Evolutionary conservation across 306 rosid species (phyloP).

Genomic region (Cucumis melo): DNA sequence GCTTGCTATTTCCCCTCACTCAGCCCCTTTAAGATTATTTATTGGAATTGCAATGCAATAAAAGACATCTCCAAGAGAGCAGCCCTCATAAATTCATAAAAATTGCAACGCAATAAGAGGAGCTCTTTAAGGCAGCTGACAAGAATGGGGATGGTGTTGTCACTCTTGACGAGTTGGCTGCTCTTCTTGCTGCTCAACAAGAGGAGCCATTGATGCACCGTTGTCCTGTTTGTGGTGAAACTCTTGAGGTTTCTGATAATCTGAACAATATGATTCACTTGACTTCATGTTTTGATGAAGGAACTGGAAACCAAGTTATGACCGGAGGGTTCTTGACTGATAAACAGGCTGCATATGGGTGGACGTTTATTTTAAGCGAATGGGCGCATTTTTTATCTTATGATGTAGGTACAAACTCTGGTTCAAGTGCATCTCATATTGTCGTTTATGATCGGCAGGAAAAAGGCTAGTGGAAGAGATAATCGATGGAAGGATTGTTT

Average conservation of each 20-base stretch:
- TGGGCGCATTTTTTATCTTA: too few species aligned
- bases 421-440: too few species aligned
- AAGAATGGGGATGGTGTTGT: conserved; percentile 75
- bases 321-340: too few species aligned
- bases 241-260: conserved; percentile 58
- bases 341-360: too few species aligned
- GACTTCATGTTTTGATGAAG: conserved; percentile 89
- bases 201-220: conserved; percentile 72
- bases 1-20: too few species aligned
- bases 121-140: conserved; percentile 86
- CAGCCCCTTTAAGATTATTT: too few species aligned
- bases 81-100: too few species aligned
- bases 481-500: conserved; percentile 73
- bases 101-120: too few species aligned
- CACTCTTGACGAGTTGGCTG: conserved; percentile 86
- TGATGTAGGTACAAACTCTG: too few species aligned
- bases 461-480: conserved; percentile 81
- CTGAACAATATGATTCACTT: conserved; percentile 68
- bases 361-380: too few species aligned
- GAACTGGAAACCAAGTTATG: conserved; percentile 85
- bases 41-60: too few species aligned
- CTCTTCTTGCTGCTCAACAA: conserved; percentile 75
- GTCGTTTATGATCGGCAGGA: conserved; percentile 67
- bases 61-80: too few species aligned
- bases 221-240: conserved; percentile 98